Percentiles rank a stretch among this genome's conserved stretches.
Conservation (phyloP, 257 asterid genomes). For the Solanum bulbocastanum region DNA sequence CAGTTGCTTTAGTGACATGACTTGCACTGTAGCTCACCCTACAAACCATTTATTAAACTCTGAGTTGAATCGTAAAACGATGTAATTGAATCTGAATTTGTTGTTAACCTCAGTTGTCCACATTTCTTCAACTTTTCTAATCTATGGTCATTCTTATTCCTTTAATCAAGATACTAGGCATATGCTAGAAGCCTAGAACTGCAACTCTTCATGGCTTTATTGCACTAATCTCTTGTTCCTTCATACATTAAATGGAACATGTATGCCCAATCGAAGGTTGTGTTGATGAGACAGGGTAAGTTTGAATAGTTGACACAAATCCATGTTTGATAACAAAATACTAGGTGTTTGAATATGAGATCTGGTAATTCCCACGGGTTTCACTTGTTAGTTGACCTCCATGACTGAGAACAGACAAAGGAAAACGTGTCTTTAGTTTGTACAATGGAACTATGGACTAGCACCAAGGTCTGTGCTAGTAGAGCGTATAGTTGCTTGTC, state of each 20-base stretch:
- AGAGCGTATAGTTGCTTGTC: neutral
- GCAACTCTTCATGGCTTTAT: neutral
- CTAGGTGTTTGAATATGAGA: neutral
- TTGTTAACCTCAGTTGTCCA: neutral
- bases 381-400: neutral
- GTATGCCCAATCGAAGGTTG: neutral
- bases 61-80: neutral
- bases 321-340: neutral
- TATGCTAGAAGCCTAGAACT: neutral
- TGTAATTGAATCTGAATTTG: neutral
- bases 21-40: neutral
- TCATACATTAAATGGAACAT: neutral
- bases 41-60: neutral
- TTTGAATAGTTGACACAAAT: neutral
- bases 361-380: neutral
- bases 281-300: neutral
- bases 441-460: neutral
- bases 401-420: neutral
- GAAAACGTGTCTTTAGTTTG: neutral
- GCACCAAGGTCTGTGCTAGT: neutral
- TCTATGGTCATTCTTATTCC: neutral
- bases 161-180: neutral
- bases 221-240: neutral
- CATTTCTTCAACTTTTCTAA: neutral
- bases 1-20: neutral